Conservation (phyloP, 495 filamentous ascomycete genomes). For the Xylaria bambusicola region DNA sequence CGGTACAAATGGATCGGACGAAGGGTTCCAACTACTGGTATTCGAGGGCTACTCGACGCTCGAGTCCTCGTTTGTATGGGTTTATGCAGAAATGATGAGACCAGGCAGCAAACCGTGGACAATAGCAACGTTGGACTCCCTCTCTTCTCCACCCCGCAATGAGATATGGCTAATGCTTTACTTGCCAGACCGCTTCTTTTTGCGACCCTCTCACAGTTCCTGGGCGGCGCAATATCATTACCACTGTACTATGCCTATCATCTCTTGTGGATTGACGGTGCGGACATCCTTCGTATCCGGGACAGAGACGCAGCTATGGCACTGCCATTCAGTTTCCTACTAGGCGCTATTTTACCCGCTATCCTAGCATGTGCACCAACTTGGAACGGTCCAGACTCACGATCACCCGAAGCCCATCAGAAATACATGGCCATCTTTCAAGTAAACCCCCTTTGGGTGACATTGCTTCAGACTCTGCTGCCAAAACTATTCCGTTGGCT, state of each 20-base stretch:
- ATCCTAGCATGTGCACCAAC: constrained; percentile 27
- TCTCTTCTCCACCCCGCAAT: background rate
- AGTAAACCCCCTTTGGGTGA: constrained; percentile 25
- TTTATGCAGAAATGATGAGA: constrained; percentile 26
- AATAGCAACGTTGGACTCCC: constrained; percentile 16
- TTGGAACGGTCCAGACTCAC: constrained; percentile 22
- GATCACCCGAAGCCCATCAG: constrained; percentile 23
- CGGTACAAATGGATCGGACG: constrained; percentile 21
- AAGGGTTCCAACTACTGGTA: constrained; percentile 25
- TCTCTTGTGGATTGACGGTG: constrained; percentile 16
- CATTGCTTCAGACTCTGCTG: constrained; percentile 5
- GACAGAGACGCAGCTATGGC: constrained; percentile 16
- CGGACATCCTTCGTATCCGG: constrained; percentile 8
- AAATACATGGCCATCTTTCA: constrained; percentile 26
- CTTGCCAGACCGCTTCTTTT: constrained; percentile 23
- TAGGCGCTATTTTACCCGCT: constrained; percentile 26
- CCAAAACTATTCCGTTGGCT: background rate
- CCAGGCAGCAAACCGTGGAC: constrained; percentile 23
- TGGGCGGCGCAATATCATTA: constrained; percentile 28
- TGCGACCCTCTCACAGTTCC: constrained; percentile 21
- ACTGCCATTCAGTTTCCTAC: constrained; percentile 24
- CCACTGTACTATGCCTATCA: constrained; percentile 28
- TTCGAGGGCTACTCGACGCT: constrained; percentile 28
- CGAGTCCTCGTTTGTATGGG: constrained; percentile 28
- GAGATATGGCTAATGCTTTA: background rate